Conservation (phyloP, 495 filamentous ascomycete species). For the Amphirosellinia nigrospora region DNA sequence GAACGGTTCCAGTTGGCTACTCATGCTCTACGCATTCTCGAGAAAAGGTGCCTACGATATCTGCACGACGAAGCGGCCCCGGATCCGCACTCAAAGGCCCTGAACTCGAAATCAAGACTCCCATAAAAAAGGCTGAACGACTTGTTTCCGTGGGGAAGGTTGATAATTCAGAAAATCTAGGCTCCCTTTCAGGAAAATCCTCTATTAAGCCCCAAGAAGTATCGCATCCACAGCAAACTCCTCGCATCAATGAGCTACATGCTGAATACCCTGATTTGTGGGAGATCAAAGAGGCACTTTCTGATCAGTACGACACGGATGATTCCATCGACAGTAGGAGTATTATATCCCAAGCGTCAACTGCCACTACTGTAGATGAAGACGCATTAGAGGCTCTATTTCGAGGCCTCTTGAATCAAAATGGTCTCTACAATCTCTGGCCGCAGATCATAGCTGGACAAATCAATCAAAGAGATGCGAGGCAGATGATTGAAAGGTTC, state of each 20-base stretch:
- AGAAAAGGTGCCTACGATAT: no score
- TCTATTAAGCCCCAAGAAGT: no score
- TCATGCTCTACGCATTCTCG: background rate
- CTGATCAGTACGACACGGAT: background rate
- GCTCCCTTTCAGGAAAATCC: no score
- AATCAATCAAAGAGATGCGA: background rate
- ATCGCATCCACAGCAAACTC: no score
- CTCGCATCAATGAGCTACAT: background rate
- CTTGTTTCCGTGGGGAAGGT: no score
- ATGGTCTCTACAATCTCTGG: constrained; percentile 6
- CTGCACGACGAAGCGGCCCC: background rate
- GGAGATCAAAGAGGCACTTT: background rate
- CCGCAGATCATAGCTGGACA: background rate
- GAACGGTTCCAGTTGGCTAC: constrained; percentile 3
- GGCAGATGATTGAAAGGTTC: constrained; percentile 3
- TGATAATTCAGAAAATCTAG: no score
- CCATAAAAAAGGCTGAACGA: no score
- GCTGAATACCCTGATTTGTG: background rate
- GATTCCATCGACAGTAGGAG: background rate
- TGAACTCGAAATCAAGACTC: background rate
- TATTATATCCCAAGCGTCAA: background rate
- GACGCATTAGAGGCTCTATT: background rate
- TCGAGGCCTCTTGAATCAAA: background rate
- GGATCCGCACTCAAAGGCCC: background rate
- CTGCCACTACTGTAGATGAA: constrained; percentile 5